These are phyloP conservation scores for Euphrasia arctica DNA, from an alignment of 305 asterid genomes.

Conservation along the genomic window DNA sequence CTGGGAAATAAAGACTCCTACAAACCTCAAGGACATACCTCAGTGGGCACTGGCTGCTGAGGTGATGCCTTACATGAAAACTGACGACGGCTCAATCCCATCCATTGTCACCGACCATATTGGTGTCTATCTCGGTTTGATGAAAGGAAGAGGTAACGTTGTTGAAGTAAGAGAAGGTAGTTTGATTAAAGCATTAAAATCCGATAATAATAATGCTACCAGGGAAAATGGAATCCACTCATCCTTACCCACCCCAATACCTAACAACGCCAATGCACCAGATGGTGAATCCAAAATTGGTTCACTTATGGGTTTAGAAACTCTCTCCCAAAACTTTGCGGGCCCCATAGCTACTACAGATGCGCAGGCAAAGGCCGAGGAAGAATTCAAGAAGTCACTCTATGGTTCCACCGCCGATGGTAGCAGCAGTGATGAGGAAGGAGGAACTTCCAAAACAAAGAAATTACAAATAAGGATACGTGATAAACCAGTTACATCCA, in stretches of 20 bases:
- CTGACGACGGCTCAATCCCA: constrained; percentile 95
- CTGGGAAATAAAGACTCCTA: constrained; percentile 97
- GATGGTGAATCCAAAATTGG: constrained; percentile 44
- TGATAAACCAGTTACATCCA: constrained; percentile 77
- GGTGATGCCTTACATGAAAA: constrained; percentile 99
- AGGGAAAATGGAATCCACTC: constrained; percentile 54
- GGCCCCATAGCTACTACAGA: constrained; percentile 48
- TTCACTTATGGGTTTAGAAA: constrained; percentile 80
- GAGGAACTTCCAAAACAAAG: constrained; percentile 72
- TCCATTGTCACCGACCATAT: constrained; percentile 92
- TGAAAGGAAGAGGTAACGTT: constrained; percentile 94
- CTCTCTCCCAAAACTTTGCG: constrained; percentile 57
- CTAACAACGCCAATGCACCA: constrained; percentile 44
- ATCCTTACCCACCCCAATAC: constrained; percentile 39
- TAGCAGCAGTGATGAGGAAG: constrained; percentile 94
- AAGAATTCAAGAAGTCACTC: constrained; percentile 84
- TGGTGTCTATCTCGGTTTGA: constrained; percentile 94
- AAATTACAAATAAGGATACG: constrained; percentile 78
- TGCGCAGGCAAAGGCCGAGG: constrained; percentile 98
- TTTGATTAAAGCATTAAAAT: constrained; percentile 73
- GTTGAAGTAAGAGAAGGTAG: constrained; percentile 95
- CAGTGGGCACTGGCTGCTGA: constrained; percentile 99
- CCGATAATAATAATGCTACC: constrained; percentile 39
- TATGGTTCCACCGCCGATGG: constrained; percentile 78
- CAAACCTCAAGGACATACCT: constrained; percentile 89